Evolutionary conservation across 176 grass and related monocot genomes (phyloP).

Genomic region (Canna indica): DNA sequence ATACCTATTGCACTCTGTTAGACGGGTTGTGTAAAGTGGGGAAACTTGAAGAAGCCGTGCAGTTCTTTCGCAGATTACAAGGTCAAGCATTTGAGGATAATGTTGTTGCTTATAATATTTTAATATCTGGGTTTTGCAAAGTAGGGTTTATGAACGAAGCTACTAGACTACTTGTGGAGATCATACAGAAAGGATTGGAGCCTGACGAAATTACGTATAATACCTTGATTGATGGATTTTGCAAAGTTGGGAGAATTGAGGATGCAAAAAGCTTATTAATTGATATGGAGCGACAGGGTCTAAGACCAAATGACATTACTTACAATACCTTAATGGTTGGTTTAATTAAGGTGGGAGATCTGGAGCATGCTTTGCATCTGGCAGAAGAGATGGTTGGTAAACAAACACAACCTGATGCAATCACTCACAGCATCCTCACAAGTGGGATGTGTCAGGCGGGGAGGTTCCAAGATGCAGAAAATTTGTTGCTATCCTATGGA

Average conservation of each 20-base stretch:
- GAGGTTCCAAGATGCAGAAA: slow-evolving; percentile 6
- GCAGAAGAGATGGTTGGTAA: slow-evolving; percentile 21
- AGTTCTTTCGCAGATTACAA: slow-evolving; percentile 8
- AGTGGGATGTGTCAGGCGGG: slow-evolving; percentile 16
- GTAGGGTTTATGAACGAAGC: slow-evolving; percentile 23
- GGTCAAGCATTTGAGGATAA: neutral
- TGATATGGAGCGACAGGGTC: slow-evolving; percentile 19
- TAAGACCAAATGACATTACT: slow-evolving; percentile 24
- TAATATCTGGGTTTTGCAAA: slow-evolving; percentile 30
- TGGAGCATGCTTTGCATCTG: slow-evolving; percentile 22
- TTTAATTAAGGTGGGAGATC: slow-evolving; percentile 25
- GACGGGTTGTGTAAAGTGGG: slow-evolving; percentile 18
- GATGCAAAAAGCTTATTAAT: slow-evolving; percentile 20
- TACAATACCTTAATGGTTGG: slow-evolving; percentile 19
- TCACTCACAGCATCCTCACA: slow-evolving; percentile 16
- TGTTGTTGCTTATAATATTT: slow-evolving; percentile 27
- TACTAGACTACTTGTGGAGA: slow-evolving; percentile 17
- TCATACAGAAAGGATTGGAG: slow-evolving; percentile 8
- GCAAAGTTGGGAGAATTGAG: slow-evolving; percentile 25
- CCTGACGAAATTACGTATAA: slow-evolving; percentile 24
- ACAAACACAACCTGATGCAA: slow-evolving; percentile 23
- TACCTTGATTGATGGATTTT: slow-evolving; percentile 31
- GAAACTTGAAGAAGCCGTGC: slow-evolving; percentile 16
- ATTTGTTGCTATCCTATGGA: slow-evolving; percentile 4
- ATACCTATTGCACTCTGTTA: slow-evolving; percentile 14